A percentile compares a stretch with the other conserved stretches of the same genome.
Conservation (phyloP, 2,329 filamentous ascomycete species). For the Conoideocrella luteorostrata region DNA sequence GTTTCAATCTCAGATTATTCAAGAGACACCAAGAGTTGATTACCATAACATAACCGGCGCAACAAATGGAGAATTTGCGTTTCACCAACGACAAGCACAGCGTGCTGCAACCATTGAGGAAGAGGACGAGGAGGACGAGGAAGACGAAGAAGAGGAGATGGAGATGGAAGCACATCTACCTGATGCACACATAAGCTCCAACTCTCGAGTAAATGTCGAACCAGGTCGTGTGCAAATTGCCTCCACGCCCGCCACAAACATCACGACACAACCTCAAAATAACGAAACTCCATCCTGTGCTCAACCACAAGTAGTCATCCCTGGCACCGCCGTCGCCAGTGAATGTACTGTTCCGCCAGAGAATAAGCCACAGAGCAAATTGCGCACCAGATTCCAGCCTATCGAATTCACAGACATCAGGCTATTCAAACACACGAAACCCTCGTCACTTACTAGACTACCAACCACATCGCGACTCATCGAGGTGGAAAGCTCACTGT, state of each 20-base stretch:
- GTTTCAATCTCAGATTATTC: conserved; percentile 15
- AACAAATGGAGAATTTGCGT: too few species aligned
- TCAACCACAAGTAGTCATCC: conserved; percentile 19
- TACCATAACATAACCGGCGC: too few species aligned
- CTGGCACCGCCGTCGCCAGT: conserved; percentile 11
- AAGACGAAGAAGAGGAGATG: conserved; percentile 32
- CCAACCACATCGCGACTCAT: conserved; percentile 15
- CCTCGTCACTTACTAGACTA: conserved; percentile 10
- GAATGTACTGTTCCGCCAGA: conserved; percentile 1
- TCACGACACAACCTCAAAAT: conserved; percentile 9
- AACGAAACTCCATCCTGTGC: conserved; percentile 27
- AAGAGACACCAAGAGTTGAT: conserved; percentile 16
- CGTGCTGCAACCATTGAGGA: background rate
- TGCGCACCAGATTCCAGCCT: conserved; percentile 18
- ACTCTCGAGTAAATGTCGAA: conserved; percentile 19
- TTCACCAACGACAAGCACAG: too few species aligned
- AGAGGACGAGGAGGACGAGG: conserved; percentile 9
- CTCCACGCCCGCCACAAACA: conserved; percentile 9
- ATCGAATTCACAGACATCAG: conserved; percentile 16
- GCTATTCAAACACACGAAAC: conserved; percentile 1
- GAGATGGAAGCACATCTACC: conserved; percentile 29
- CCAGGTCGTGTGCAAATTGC: conserved; percentile 13
- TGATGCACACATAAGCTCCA: conserved; percentile 16
- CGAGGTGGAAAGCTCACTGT: conserved; percentile 18
- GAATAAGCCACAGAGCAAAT: conserved; percentile 4